phyloP scores from a whole-genome alignment of 495 filamentous ascomycete genomes.

The Talaromyces adpressus region DNA sequence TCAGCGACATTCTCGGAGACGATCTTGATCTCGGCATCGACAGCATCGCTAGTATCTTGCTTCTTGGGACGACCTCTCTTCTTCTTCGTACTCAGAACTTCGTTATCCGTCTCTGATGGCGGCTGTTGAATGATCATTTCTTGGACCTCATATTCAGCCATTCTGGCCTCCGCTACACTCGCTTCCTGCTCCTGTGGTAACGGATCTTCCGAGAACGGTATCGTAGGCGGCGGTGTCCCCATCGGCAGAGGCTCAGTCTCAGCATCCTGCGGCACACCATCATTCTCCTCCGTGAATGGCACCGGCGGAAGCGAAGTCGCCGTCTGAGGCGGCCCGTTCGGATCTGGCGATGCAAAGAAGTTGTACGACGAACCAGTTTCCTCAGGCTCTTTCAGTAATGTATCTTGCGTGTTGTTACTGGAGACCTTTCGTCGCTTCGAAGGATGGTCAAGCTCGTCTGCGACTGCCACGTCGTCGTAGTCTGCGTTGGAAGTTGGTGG shows the following conservation, averaged over 20 bases:
- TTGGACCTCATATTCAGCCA: not conserved
- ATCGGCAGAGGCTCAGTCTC: not conserved
- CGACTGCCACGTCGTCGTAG: not conserved
- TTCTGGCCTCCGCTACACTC: not conserved
- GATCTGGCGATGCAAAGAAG: conserved; percentile 18
- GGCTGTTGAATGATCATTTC: not conserved
- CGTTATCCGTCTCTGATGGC: conserved; percentile 2
- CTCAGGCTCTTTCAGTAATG: not conserved
- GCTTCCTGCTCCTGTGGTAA: not conserved
- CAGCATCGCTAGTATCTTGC: conserved; percentile 5
- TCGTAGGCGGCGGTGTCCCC: conserved; percentile 4
- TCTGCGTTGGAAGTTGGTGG: conserved; percentile 3
- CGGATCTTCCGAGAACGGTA: conserved; percentile 6
- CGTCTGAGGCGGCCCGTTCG: not conserved
- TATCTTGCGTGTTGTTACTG: not conserved
- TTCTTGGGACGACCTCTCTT: conserved; percentile 30
- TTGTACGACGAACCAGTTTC: conserved; percentile 18
- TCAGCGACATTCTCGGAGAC: conserved; percentile 16
- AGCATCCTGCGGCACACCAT: not conserved
- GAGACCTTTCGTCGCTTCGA: conserved; percentile 1
- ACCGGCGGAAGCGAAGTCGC: not conserved
- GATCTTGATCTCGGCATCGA: conserved; percentile 26
- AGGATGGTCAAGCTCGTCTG: not conserved
- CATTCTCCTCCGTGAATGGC: not conserved
- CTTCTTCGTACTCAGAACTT: conserved; percentile 13